Percentiles rank a stretch among this genome's conserved stretches.
Evolutionary conservation across 1,284 basidiomycete species (phyloP).

Genomic region (Tetrapyrgos nigripes): DNA sequence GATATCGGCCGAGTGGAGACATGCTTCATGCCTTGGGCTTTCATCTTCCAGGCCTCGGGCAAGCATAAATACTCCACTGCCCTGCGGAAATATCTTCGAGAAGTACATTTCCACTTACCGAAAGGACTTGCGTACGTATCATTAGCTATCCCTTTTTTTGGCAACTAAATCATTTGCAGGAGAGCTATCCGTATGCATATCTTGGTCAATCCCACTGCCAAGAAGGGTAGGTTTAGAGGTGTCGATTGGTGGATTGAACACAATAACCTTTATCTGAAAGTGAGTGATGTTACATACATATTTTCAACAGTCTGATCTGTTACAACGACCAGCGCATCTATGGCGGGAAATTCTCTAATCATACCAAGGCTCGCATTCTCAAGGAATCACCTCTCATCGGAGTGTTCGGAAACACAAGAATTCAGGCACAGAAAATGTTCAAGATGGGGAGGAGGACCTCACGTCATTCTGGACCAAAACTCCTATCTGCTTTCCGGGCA

Average conservation of each 20-base stretch:
- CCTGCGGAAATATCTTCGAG: constrained; percentile 19
- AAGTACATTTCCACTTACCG: not conserved
- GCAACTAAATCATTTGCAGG: constrained; percentile 8
- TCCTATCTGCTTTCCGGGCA: not conserved
- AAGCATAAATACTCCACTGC: constrained; percentile 41
- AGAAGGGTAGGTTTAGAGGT: constrained; percentile 26
- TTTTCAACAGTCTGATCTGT: not conserved
- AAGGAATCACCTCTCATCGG: constrained; percentile 33
- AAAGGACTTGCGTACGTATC: not conserved
- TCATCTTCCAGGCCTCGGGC: constrained; percentile 31
- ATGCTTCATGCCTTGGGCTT: constrained; percentile 34
- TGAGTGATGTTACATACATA: constrained; percentile 11
- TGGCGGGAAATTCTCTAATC: constrained; percentile 26
- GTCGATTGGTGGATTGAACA: constrained; percentile 38
- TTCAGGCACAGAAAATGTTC: constrained; percentile 10
- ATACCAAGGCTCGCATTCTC: constrained; percentile 25
- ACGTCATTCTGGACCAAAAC: not conserved
- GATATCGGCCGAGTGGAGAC: constrained; percentile 42
- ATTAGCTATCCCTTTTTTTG: no score
- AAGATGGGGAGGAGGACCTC: not conserved
- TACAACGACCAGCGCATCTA: constrained; percentile 13
- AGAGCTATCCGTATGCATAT: constrained; percentile 30
- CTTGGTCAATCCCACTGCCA: constrained; percentile 35
- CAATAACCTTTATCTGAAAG: constrained; percentile 37
- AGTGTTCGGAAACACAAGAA: constrained; percentile 21